phyloP scores from a whole-genome alignment of 257 asterid species.

The Solanum ahanhuiri region DNA sequence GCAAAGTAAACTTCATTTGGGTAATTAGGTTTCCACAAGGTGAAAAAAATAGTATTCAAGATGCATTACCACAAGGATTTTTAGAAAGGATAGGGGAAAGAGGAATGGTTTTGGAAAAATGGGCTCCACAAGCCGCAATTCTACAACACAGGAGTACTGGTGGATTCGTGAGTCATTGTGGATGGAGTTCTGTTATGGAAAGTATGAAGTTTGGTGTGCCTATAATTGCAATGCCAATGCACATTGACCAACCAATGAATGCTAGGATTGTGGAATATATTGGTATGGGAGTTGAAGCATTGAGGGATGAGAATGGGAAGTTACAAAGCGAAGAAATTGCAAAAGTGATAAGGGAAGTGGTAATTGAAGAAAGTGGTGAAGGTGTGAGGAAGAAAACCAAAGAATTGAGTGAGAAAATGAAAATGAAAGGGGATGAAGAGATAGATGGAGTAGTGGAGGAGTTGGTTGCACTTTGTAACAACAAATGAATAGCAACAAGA shows the following conservation, averaged over 20 bases:
- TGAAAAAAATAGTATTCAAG: not conserved
- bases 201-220: not conserved
- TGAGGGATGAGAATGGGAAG: not conserved
- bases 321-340: not conserved
- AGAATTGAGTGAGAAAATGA: no score
- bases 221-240: not conserved
- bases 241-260: not conserved
- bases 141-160: not conserved
- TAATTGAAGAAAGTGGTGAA: no score
- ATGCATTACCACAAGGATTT: conserved; percentile 20
- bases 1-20: conserved; percentile 38
- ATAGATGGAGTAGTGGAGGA: no score
- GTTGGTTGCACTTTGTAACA: no score
- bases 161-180: not conserved
- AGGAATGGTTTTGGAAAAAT: not conserved
- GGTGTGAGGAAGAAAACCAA: no score
- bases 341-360: not conserved
- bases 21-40: conserved; percentile 37
- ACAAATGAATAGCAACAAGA: not conserved
- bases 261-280: not conserved
- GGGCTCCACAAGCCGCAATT: not conserved
- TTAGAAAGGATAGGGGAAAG: conserved; percentile 4
- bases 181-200: not conserved
- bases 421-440: no score
- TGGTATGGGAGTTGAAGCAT: not conserved